Evolutionary conservation across 2,329 filamentous ascomycete genomes (phyloP), one percentile per base, ranked within the genome.

Genomic region (Penicillium sp.): DNA sequence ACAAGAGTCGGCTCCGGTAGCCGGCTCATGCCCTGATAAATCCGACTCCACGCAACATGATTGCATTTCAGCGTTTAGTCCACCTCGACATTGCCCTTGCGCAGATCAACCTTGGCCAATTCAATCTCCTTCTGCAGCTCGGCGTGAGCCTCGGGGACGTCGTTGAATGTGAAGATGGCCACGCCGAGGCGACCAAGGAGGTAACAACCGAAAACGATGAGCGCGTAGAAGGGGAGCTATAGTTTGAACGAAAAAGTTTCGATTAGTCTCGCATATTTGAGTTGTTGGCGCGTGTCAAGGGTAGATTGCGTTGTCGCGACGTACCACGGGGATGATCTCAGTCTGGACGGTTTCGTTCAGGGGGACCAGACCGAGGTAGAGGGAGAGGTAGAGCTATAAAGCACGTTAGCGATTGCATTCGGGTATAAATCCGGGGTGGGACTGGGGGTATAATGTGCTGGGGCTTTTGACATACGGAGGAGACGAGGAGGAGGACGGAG

Each of bases 131-230:
- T 83, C 85, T 95, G 92, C 71, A 99, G 83, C 81, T 97, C 93
- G 76, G 89, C 87, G 80, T 98, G 91, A 56, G 95, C 95, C 65
- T 92, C 86, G 58, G 94, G 93, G 53, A 96, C 92, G 79, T 98
- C 93, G 83, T 97, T 95, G 86, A 99, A 99, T 60, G 92, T 97
- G 76, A 97, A 85, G 71, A 99, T 91, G 67, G 95, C 95, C 83
- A 88, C 91, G 72, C 95, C 95, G 65, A 99, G 90, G 72, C 92
- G 92, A 82, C 90, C 92, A 67, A 99, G 89, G 22, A 99, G 89
- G 80, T 93, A 93, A 65, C 93, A 91, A 79, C 93, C 95, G 75
- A 98, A 93, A 24, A 91, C 89, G 68, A 99, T 91, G 71, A 98
- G 84, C 51, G 87, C 88, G 91, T 94, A 99, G 83, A 97, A 91